Evolutionary conservation across 106 monocot species (phyloP).

Genomic region (Allium fistulosum): DNA sequence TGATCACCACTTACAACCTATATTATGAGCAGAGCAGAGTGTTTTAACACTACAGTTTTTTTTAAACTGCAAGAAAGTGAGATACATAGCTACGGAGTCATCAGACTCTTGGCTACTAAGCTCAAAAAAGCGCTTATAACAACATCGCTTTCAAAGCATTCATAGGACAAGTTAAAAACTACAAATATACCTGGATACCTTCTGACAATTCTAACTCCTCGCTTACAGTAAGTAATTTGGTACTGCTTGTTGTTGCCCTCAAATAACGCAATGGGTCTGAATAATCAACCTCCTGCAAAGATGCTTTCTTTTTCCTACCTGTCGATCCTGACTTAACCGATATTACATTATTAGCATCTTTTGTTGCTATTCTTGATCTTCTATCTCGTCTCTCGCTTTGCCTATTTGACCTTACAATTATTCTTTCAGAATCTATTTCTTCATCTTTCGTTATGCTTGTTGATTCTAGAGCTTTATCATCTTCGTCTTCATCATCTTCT

Average conservation of each 20-base stretch:
- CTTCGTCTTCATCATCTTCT: constrained; percentile 1
- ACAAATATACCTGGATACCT: constrained; percentile 69
- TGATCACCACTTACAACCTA: too few species aligned
- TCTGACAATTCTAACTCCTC: constrained; percentile 77
- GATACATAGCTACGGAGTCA: not conserved
- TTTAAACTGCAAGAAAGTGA: not conserved
- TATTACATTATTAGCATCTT: constrained; percentile 20
- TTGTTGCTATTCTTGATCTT: constrained; percentile 54
- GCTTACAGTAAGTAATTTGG: constrained; percentile 57
- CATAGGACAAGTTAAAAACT: constrained; percentile 20
- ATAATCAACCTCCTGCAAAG: constrained; percentile 54
- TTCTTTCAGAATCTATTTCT: not conserved
- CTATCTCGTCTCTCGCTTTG: constrained; percentile 72
- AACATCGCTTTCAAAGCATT: not conserved
- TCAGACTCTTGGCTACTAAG: not conserved
- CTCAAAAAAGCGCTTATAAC: not conserved
- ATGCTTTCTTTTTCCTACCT: constrained; percentile 43
- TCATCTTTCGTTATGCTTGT: constrained; percentile 15
- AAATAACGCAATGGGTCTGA: constrained; percentile 70
- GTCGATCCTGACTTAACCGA: constrained; percentile 39
- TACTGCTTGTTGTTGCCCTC: constrained; percentile 44
- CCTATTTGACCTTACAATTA: constrained; percentile 62
- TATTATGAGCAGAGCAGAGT: not conserved
- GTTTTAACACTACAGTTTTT: not conserved
- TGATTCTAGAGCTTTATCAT: not conserved